Evolutionary conservation across 768 basidiomycete genomes (phyloP).

Genomic region (Lactarius indigo): DNA sequence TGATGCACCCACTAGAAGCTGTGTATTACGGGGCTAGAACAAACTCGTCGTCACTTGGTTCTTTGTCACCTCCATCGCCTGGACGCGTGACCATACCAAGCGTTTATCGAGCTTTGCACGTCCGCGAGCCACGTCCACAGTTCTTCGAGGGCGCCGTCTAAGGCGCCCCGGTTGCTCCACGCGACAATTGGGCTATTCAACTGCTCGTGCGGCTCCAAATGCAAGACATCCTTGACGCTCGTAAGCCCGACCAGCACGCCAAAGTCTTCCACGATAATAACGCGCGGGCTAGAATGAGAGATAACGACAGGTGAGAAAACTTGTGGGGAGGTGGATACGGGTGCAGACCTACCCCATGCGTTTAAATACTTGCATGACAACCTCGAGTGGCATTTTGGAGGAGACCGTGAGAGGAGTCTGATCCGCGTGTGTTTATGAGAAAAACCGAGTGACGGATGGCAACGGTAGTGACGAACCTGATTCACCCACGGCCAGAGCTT

Average conservation of each 20-base stretch:
- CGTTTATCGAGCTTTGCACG: slow-evolving; percentile 16
- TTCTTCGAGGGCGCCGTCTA: slow-evolving; percentile 24
- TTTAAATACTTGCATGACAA: slow-evolving; percentile 97
- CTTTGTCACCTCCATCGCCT: slow-evolving; percentile 18
- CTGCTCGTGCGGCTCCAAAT: slow-evolving; percentile 48
- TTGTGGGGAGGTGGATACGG: slow-evolving; percentile 1
- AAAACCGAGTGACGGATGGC: neutral
- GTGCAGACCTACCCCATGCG: slow-evolving; percentile 80
- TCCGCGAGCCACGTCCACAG: slow-evolving; percentile 24
- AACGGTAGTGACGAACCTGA: slow-evolving; percentile 52
- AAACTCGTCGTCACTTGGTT: neutral
- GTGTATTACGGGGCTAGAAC: neutral
- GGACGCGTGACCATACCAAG: slow-evolving; percentile 20
- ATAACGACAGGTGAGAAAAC: slow-evolving; percentile 8
- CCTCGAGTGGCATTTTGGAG: slow-evolving; percentile 88
- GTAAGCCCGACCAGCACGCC: slow-evolving; percentile 82
- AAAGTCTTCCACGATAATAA: slow-evolving; percentile 90
- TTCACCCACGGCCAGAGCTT: slow-evolving; percentile 92
- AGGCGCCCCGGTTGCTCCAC: slow-evolving; percentile 21
- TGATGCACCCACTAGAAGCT: neutral
- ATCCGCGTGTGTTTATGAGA: slow-evolving; percentile 9
- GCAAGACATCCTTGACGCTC: slow-evolving; percentile 94
- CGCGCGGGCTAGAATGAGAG: slow-evolving; percentile 71
- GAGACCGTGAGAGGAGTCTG: slow-evolving; percentile 95
- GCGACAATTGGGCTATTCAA: slow-evolving; percentile 21